Conservation (phyloP, 306 rosid species). For the Dryas drummondii region DNA sequence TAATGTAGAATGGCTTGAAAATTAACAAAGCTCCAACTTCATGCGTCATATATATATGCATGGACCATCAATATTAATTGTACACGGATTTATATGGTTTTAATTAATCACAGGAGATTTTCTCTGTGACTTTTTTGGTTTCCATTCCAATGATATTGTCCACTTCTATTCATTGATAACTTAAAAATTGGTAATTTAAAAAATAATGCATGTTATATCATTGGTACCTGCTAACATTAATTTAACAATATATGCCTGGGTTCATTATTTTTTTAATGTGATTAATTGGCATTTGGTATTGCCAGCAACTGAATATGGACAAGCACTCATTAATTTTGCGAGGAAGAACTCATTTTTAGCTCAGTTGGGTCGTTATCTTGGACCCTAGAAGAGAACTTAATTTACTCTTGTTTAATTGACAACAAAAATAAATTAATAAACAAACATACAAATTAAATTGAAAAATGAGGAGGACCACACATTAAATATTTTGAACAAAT, state of each 20-base stretch:
- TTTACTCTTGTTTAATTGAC: too few relatives aligned
- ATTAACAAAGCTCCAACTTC: not conserved
- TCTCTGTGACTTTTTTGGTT: not conserved
- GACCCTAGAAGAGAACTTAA: too few relatives aligned
- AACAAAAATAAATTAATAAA: not conserved
- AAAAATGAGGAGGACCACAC: not conserved
- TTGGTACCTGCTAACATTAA: not conserved
- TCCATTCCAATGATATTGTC: not conserved
- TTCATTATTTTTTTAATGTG: not conserved
- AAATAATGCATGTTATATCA: too few relatives aligned
- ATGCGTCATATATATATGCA: not conserved
- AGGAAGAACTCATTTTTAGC: too few relatives aligned
- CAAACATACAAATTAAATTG: not conserved
- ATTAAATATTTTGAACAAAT: not conserved
- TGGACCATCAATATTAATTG: slow-evolving; percentile 11
- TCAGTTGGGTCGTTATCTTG: too few relatives aligned
- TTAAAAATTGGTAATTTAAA: too few relatives aligned
- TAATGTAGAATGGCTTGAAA: too few relatives aligned
- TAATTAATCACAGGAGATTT: not conserved
- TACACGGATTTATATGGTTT: not conserved
- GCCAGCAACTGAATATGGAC: too few relatives aligned
- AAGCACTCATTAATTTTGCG: too few relatives aligned
- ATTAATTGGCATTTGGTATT: too few relatives aligned
- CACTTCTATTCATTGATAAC: not conserved
- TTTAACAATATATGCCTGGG: not conserved